phyloP scores from a whole-genome alignment of 768 basidiomycete genomes.

The Collybiopsis luxurians region DNA sequence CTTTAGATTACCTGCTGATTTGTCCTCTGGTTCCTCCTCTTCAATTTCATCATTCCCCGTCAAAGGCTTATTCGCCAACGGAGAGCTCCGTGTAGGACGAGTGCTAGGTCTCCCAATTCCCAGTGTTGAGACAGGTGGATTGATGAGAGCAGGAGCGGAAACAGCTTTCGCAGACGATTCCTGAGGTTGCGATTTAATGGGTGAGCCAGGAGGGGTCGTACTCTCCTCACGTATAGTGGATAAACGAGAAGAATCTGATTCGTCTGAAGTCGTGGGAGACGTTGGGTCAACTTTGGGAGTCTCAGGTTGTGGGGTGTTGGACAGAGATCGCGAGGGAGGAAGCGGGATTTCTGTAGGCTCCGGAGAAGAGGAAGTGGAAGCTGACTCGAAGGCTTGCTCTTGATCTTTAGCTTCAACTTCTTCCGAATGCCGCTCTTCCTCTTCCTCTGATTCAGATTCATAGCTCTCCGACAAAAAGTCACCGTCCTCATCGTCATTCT shows the following conservation, averaged over 20 bases:
- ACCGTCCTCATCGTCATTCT: constrained; percentile 26
- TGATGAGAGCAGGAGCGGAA: constrained; percentile 11
- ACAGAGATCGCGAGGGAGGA: constrained; percentile 43
- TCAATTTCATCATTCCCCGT: constrained; percentile 37
- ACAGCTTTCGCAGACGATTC: constrained; percentile 25
- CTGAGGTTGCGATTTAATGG: constrained; percentile 37
- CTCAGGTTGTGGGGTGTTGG: constrained; percentile 58
- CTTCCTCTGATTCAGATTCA: constrained; percentile 22
- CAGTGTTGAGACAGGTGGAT: constrained; percentile 35
- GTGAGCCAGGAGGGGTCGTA: constrained; percentile 68
- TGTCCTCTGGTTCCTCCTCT: constrained; percentile 29
- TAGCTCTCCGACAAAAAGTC: constrained; percentile 32
- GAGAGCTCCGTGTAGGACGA: constrained; percentile 73
- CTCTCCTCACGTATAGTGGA: constrained; percentile 39
- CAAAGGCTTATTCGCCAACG: constrained; percentile 54
- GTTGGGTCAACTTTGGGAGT: constrained; percentile 38
- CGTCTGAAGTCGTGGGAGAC: constrained; percentile 29
- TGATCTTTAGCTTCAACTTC: constrained; percentile 25
- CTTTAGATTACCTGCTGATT: constrained; percentile 20
- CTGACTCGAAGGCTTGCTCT: constrained; percentile 14
- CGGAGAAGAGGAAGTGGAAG: constrained; percentile 23
- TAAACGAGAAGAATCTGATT: constrained; percentile 18
- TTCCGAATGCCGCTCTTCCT: constrained; percentile 28
- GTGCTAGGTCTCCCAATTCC: constrained; percentile 58
- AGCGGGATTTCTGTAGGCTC: constrained; percentile 19